These are phyloP conservation scores for Sphaerostilbella broomeana DNA, from an alignment of 2,329 filamentous ascomycete genomes.

Conservation along the genomic window DNA sequence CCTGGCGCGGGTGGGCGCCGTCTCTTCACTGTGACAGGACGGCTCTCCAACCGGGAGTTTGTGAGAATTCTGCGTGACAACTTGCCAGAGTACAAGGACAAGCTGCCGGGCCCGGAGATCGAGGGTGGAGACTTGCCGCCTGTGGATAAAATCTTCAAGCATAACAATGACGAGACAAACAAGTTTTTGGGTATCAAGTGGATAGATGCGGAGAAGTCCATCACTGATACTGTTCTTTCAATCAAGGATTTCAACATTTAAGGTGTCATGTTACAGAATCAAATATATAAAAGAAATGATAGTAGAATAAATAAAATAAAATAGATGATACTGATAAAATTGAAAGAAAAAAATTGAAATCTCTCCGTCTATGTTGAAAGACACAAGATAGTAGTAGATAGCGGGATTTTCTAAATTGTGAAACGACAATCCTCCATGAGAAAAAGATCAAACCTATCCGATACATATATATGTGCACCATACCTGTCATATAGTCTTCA, in stretches of 20 bases:
- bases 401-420: too few species aligned
- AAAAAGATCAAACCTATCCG: too few species aligned
- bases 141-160: constrained; percentile 40
- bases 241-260: constrained; percentile 42
- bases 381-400: too few species aligned
- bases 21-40: constrained; percentile 43
- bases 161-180: constrained; percentile 53
- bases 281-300: not conserved
- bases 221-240: constrained; percentile 58
- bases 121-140: constrained; percentile 37
- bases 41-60: constrained; percentile 41
- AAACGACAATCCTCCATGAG: too few species aligned
- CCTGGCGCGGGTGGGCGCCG: constrained; percentile 43
- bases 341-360: not conserved
- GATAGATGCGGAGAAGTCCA: constrained; percentile 53
- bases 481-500: not conserved
- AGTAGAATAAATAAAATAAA: too few species aligned
- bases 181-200: constrained; percentile 58
- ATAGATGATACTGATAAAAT: too few species aligned
- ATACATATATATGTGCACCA: too few species aligned
- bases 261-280: too few species aligned
- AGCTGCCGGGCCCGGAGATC: constrained; percentile 39
- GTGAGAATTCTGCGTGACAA: constrained; percentile 36
- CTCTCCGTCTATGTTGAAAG: too few species aligned
- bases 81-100: constrained; percentile 45